These are phyloP conservation scores for Adansonia grandidieri DNA, from an alignment of 441 rosid species.

Conservation along the genomic window DNA sequence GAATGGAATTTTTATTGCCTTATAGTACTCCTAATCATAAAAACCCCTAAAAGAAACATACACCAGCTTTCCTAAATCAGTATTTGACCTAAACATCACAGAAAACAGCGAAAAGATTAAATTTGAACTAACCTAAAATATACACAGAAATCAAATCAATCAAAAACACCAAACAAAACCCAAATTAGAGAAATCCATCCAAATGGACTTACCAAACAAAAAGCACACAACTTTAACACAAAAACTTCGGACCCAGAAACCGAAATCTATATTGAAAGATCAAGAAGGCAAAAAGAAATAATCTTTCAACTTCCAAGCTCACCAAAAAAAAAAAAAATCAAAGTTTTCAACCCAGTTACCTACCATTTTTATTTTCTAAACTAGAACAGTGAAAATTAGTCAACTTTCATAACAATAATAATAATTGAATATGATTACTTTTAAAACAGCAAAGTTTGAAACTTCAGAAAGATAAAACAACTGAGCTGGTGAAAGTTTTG, in stretches of 20 bases:
- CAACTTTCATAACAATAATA: constrained; percentile 35
- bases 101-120: not conserved
- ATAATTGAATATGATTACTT: not conserved
- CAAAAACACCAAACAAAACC: not conserved
- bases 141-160: constrained; percentile 4
- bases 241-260: constrained; percentile 29
- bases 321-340: constrained; percentile 18
- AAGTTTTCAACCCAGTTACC: constrained; percentile 17
- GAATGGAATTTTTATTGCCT: too few species aligned
- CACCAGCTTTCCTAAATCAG: not conserved
- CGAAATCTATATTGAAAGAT: constrained; percentile 13
- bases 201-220: not conserved
- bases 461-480: not conserved
- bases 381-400: constrained; percentile 25
- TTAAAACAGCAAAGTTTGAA: constrained; percentile 4
- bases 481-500: not conserved
- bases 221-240: constrained; percentile 17
- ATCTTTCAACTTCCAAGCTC: constrained; percentile 11
- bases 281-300: constrained; percentile 21
- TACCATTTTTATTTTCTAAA: constrained; percentile 2
- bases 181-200: constrained; percentile 3
- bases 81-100: not conserved
- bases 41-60: not conserved
- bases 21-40: not conserved
- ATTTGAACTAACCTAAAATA: constrained; percentile 9